Conservation (phyloP, 192 early-diverging fungal genomes). For the Podila minutissima region DNA sequence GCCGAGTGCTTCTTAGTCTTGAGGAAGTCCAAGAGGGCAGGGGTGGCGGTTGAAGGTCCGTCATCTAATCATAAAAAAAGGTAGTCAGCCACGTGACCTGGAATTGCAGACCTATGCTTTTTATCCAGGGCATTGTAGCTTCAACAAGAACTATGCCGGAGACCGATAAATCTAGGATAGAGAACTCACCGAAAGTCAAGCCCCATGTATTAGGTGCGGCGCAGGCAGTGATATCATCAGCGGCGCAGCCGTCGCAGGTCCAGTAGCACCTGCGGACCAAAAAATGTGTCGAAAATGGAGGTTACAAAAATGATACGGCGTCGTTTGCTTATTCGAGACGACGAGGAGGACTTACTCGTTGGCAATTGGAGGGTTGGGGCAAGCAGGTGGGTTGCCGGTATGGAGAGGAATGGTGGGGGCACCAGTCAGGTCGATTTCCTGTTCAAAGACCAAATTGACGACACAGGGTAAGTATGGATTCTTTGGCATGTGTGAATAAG, state of each 20-base stretch:
- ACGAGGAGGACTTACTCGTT: conserved; percentile 21
- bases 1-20: conserved; percentile 58
- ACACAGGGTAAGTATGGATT: too few relatives aligned
- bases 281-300: neutral
- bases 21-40: conserved; percentile 60
- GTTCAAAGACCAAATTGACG: too few relatives aligned
- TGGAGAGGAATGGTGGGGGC: conserved; percentile 18
- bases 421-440: conserved; percentile 24
- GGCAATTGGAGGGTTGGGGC: conserved; percentile 7
- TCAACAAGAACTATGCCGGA: too few relatives aligned
- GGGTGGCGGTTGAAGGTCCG: conserved; percentile 63
- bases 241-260: conserved; percentile 54
- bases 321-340: neutral
- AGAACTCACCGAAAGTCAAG: conserved; percentile 57
- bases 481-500: too few relatives aligned
- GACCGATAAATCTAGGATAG: too few relatives aligned
- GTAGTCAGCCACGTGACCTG: too few relatives aligned
- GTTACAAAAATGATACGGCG: neutral
- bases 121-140: too few relatives aligned
- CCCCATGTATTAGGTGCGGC: conserved; percentile 57
- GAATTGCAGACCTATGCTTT: too few relatives aligned
- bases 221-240: conserved; percentile 53
- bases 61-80: conserved; percentile 41
- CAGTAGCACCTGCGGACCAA: conserved; percentile 46
- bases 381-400: conserved; percentile 6